Evolutionary conservation across 352 stramenopile genomes (phyloP).

Genomic region (Saprolegnia parasitica): DNA sequence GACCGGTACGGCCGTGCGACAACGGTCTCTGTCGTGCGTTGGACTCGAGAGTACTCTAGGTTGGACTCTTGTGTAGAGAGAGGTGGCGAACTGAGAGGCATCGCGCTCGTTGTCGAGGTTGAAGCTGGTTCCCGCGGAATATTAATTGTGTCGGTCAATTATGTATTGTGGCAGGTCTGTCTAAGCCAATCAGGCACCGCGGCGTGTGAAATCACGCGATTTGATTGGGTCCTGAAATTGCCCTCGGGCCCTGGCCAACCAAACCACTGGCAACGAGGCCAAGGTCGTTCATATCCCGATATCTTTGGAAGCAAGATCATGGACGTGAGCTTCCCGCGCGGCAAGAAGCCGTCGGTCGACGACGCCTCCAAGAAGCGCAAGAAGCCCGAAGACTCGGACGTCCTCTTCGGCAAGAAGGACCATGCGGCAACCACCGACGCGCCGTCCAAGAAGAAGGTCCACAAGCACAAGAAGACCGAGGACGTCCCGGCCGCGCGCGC

Average conservation of each 20-base stretch:
- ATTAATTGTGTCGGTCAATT: neutral
- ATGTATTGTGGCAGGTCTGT: neutral
- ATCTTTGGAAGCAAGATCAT: constrained; percentile 26
- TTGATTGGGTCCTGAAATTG: constrained; percentile 19
- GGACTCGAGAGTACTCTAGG: too few species aligned
- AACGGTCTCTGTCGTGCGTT: too few species aligned
- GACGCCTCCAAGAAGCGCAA: constrained; percentile 30
- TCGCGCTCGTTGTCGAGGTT: neutral
- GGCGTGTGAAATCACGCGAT: neutral
- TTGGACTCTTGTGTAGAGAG: too few species aligned
- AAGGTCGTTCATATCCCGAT: too few species aligned
- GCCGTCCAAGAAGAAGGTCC: constrained; percentile 23
- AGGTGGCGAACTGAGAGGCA: too few species aligned
- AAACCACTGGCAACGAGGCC: constrained; percentile 14
- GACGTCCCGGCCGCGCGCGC: neutral
- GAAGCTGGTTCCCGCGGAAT: neutral
- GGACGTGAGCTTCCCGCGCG: constrained; percentile 27
- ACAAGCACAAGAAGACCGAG: constrained; percentile 19
- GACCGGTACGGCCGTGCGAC: too few species aligned
- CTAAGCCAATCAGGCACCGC: neutral
- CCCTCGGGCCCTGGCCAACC: constrained; percentile 14
- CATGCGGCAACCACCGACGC: constrained; percentile 33
- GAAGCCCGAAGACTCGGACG: constrained; percentile 38
- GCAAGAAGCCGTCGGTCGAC: constrained; percentile 39
- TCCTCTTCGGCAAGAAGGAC: constrained; percentile 77